Base-by-base conservation (phyloP, 2,329 filamentous ascomycete genomes). In the Fusarium pilosicola region DNA sequence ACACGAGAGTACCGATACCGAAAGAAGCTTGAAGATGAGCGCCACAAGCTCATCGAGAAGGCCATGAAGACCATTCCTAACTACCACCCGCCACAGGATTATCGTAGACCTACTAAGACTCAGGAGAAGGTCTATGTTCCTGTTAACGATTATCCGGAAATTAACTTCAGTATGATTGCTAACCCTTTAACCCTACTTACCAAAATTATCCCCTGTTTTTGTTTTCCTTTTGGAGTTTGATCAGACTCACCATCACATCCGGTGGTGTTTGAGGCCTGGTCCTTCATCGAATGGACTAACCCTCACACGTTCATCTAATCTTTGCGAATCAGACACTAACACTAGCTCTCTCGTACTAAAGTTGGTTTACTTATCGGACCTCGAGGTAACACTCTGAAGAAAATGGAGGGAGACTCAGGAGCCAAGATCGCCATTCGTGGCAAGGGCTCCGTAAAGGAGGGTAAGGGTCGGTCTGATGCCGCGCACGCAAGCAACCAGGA, bases 141-240 rank as follows among this genome's bases (percentile, higher is more conserved):
- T 84, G 96, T 99, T 88, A 99, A 99, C 91, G 96, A 99, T 86
- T 99, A 99, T 85, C 96, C 96, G 89, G 96, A 99, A 86, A 98
- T 99, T 92, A 99, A 99, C 93, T 99, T 99, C 94, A 99, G 96
- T 99, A 98, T 96, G 96, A 96, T 96, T 95, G 92, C 95, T 97
- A 97, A 97, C 94, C 95, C 94, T 95, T 76, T 92, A 92, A 93
- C 91, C 87, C 91, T 93, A 92, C 93, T 86, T 85, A 86, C 83
- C 86, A 78, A 76, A 64, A 64, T 81, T 80, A 76, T 76, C 79
- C 62, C 74, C 79, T 79, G 76, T 80, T 81, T 81, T 79, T 79
- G 79, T 76, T 80, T 81, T 80, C 80, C 76, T 79, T 80, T 81
- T 85, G 82, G 84, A 84, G 84, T 83, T 80, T 83, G 84, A 83